Evolutionary conservation across 2,329 filamentous ascomycete species (phyloP).

Genomic region (Fusarium clavum): DNA sequence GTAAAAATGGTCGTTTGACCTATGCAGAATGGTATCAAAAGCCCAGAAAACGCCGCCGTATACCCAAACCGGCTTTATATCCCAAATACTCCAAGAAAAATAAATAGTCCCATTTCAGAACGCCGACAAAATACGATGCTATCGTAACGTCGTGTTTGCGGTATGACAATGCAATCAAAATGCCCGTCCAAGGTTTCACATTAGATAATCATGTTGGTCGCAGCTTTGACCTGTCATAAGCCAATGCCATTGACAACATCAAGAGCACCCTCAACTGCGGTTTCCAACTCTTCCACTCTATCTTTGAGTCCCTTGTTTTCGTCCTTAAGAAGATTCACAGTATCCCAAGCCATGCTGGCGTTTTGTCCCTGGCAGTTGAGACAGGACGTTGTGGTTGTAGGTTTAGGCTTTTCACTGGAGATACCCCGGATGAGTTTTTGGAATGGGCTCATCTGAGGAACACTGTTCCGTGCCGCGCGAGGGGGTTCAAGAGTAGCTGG

Average conservation of each 20-base stretch:
- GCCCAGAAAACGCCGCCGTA: constrained; percentile 38
- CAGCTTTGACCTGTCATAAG: constrained; percentile 44
- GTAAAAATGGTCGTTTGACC: constrained; percentile 33
- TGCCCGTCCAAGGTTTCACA: constrained; percentile 23
- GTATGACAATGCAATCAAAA: constrained; percentile 20
- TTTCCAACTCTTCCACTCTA: constrained; percentile 68
- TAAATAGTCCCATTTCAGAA: constrained; percentile 12
- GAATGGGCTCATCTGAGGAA: constrained; percentile 51
- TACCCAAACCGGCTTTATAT: constrained; percentile 24
- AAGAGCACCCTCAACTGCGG: constrained; percentile 69
- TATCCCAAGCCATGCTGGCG: constrained; percentile 72
- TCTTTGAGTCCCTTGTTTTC: constrained; percentile 73
- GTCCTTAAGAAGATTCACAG: constrained; percentile 69
- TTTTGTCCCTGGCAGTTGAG: constrained; percentile 69
- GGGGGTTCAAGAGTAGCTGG: constrained; percentile 43
- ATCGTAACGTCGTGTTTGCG: constrained; percentile 22
- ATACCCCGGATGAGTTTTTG: constrained; percentile 59
- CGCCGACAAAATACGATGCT: constrained; percentile 10
- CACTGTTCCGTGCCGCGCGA: constrained; percentile 49
- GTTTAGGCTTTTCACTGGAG: constrained; percentile 51
- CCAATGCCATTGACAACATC: constrained; percentile 69
- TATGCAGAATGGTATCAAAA: constrained; percentile 47
- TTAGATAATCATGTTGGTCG: constrained; percentile 12
- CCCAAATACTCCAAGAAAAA: constrained; percentile 35
- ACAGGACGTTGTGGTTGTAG: constrained; percentile 53